Conservation (phyloP, 2,329 filamentous ascomycete species). For the Botrytis hyacinthi region DNA sequence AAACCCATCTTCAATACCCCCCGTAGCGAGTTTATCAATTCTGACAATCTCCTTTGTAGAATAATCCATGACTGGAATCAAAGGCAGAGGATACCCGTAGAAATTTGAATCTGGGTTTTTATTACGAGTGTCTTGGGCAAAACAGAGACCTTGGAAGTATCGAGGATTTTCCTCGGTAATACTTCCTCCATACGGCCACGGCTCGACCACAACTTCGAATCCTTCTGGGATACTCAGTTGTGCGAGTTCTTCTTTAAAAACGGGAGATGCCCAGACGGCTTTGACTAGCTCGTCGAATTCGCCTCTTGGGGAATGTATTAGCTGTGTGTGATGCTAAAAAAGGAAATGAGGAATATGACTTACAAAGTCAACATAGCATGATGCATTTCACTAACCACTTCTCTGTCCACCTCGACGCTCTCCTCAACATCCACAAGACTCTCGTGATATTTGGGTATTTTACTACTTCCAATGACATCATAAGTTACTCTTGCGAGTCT, state of each 20-base stretch:
- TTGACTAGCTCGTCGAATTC: slow-evolving; percentile 11
- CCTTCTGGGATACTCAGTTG: slow-evolving; percentile 51
- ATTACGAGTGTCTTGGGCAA: slow-evolving; percentile 45
- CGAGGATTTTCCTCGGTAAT: slow-evolving; percentile 45
- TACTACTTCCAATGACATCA: slow-evolving; percentile 53
- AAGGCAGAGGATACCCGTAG: slow-evolving; percentile 50
- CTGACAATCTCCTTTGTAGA: slow-evolving; percentile 47
- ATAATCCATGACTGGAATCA: slow-evolving; percentile 50
- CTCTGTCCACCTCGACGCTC: slow-evolving; percentile 44
- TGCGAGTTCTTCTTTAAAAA: slow-evolving; percentile 9
- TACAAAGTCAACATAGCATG: slow-evolving; percentile 51
- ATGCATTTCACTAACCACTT: slow-evolving; percentile 46
- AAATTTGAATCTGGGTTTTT: slow-evolving; percentile 42
- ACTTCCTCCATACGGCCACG: slow-evolving; percentile 55
- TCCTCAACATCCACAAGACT: slow-evolving; percentile 49
- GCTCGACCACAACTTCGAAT: slow-evolving; percentile 52
- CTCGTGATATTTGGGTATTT: slow-evolving; percentile 54
- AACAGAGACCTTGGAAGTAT: slow-evolving; percentile 55
- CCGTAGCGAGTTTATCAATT: slow-evolving; percentile 47
- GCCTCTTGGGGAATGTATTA: background rate
- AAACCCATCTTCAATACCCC: slow-evolving; percentile 42
- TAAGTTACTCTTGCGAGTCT: slow-evolving; percentile 55
- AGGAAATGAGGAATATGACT: slow-evolving; percentile 28
- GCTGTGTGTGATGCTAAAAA: background rate
- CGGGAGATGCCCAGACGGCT: background rate